A percentile compares a stretch with the other conserved stretches of the same genome.
phyloP scores from a whole-genome alignment of 179 eudicot genomes.

The Drosera spatulata region DNA sequence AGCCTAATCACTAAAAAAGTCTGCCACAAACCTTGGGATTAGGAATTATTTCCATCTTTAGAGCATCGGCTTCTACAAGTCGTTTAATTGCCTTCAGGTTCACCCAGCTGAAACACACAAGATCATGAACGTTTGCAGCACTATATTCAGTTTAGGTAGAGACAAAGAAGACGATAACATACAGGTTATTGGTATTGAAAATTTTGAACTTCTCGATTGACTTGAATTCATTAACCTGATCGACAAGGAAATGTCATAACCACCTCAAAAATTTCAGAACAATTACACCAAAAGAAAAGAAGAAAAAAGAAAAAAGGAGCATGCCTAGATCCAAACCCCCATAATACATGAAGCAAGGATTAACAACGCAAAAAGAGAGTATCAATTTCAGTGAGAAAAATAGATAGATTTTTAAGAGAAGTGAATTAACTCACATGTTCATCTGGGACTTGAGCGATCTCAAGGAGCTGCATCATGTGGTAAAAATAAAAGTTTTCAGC shows the following conservation, averaged over 20 bases:
- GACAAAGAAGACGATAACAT: conserved; percentile 17
- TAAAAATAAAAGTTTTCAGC: conserved; percentile 10
- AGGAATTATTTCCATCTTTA: conserved; percentile 1
- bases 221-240: conserved; percentile 91
- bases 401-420: neutral
- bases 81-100: conserved; percentile 49
- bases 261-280: no score
- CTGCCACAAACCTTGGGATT: neutral
- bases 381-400: no score
- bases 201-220: conserved; percentile 99
- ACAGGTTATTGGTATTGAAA: conserved; percentile 99
- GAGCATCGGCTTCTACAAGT: neutral
- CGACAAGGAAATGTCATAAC: neutral
- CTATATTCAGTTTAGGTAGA: neutral
- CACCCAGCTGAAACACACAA: conserved; percentile 64
- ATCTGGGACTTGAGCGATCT: conserved; percentile 98
- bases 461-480: conserved; percentile 73
- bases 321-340: no score
- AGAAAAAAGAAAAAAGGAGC: no score
- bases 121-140: neutral
- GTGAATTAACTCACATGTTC: conserved; percentile 57
- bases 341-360: no score
- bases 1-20: no score
- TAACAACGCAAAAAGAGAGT: no score
- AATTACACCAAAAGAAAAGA: no score